Evolutionary conservation across 129 eudicot species (phyloP), one percentile per base, ranked within the genome.

Genomic region (Tagetes erecta): DNA sequence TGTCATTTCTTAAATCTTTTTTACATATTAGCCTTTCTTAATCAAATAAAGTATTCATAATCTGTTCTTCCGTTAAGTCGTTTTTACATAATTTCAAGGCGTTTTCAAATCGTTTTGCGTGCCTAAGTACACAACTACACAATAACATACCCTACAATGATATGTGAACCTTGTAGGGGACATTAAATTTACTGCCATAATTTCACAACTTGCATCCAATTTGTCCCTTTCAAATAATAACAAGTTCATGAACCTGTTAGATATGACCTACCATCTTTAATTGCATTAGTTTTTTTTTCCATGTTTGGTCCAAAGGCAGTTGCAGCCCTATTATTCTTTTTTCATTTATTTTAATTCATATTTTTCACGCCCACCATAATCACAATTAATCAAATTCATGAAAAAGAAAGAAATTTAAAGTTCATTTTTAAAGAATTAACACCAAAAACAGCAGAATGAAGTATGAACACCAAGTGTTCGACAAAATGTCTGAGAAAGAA

Each of bases 401-500:
- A 53, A 53, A 6, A 27, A 56, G 33, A 27, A 56, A 56, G 1
- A 47, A 8, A 47, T 47, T 47, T 47, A 6, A 44, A 6, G 9
- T 44, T 44, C 49, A 44, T 5, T 1, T 42, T 42, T 42, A 9
- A 42, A 40, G 8, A 53, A 41, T 53, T 27, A 55, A 55, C 44
- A 13, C 35, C 11, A 42, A 4, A 70, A 1, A 64, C 33, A 27
- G n/a, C 30, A 72, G 1, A 71, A 20, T 3, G 0, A 73, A 13
- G 45, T 44, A 73, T 2, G 76, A 40, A 59, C 81, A 50, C 81
- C 68, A 77, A 46, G 44, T 69, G 81, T 77, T 77, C 37, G 72
- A 78, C 37, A 49, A 62, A 71, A 50, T 77, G 76, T 4, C 45
- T 39, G 12, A 13, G 0, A 64, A 40, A 20, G 37, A 72, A 41